These are phyloP conservation scores for Cerioporus squamosus DNA, from an alignment of 1,284 basidiomycete species.

Conservation along the genomic window DNA sequence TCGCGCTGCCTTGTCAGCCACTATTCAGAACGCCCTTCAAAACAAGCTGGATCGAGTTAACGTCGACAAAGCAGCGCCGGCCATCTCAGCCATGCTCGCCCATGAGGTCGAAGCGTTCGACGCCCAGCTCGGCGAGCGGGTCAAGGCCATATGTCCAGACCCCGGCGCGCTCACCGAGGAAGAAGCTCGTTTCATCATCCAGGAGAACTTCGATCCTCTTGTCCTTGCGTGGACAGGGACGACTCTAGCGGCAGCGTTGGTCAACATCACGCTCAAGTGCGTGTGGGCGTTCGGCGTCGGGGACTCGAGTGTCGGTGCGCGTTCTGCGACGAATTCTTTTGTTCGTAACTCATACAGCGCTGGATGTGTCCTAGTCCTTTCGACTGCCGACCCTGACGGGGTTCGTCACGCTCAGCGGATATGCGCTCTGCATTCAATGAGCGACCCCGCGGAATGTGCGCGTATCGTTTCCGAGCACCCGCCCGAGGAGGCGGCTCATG, in stretches of 20 bases:
- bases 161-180: neutral
- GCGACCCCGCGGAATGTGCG: conserved; percentile 4
- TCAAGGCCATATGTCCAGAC: neutral
- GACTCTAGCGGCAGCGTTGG: conserved; percentile 1
- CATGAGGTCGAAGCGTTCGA: conserved; percentile 6
- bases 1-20: neutral
- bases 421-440: neutral
- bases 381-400: neutral
- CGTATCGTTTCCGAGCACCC: neutral
- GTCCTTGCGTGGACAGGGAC: neutral
- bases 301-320: conserved; percentile 7
- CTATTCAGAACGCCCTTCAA: neutral
- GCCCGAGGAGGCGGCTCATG: neutral
- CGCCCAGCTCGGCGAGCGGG: neutral
- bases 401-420: neutral
- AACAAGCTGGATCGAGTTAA: conserved; percentile 5
- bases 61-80: neutral
- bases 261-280: conserved; percentile 1
- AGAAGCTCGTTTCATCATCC: neutral
- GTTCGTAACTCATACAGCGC: too few species aligned
- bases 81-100: neutral
- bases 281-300: conserved; percentile 8
- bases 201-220: neutral
- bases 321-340: too few species aligned
- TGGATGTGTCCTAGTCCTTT: neutral